A percentile compares a stretch with the other conserved stretches of the same genome.
These are phyloP conservation scores for Coniophora puteana DNA, from an alignment of 1,284 basidiomycete genomes.

Conservation along the genomic window DNA sequence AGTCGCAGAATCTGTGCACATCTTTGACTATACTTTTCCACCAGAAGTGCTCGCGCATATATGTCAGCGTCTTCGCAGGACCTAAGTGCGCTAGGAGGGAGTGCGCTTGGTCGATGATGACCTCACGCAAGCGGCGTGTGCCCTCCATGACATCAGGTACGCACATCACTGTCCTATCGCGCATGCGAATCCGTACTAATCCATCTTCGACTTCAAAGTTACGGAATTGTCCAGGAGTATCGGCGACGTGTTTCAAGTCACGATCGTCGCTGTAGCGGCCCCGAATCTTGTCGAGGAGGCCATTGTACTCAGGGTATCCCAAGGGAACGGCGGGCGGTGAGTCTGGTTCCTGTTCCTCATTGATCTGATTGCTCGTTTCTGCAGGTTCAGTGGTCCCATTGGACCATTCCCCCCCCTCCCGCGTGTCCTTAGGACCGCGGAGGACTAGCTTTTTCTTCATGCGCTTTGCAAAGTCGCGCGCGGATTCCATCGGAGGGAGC, in stretches of 20 bases:
- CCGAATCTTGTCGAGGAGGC: too few relatives aligned
- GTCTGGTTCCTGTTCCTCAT: background rate
- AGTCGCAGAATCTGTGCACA: conserved; percentile 18
- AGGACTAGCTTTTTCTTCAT: too few relatives aligned
- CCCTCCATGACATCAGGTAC: background rate
- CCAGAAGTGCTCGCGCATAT: conserved; percentile 19
- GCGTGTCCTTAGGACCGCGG: too few relatives aligned
- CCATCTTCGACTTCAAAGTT: conserved; percentile 1
- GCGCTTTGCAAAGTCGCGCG: too few relatives aligned
- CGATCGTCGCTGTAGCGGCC: too few relatives aligned
- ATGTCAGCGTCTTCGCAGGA: background rate
- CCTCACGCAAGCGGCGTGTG: too few relatives aligned
- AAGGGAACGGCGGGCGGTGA: too few relatives aligned
- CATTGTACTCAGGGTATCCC: too few relatives aligned
- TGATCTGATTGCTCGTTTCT: too few relatives aligned
- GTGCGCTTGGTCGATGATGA: background rate
- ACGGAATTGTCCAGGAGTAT: background rate
- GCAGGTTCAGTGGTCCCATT: too few relatives aligned
- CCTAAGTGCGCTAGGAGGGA: conserved; percentile 1
- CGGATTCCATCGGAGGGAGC: too few relatives aligned
- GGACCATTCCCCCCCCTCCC: too few relatives aligned
- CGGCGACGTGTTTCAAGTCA: conserved; percentile 2
- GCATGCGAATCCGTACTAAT: background rate
- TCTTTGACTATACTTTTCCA: conserved; percentile 31
- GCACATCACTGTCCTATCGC: background rate